phyloP scores from a whole-genome alignment of 352 stramenopile genomes.

The Pythium folliculosum region DNA sequence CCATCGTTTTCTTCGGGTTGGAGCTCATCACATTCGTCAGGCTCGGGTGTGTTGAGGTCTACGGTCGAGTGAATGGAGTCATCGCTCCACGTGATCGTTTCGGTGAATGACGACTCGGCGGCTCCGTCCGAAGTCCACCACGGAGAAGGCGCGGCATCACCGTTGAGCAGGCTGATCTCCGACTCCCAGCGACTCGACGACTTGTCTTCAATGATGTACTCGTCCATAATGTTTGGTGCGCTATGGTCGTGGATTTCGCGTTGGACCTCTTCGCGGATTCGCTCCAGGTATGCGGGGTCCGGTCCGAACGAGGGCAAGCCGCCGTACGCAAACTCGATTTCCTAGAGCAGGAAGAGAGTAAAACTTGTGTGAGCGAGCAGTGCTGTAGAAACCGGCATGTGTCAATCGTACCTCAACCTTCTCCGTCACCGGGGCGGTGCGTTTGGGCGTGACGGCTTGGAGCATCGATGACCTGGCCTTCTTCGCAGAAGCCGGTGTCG shows the following conservation, averaged over 20 bases:
- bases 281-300: constrained; percentile 42
- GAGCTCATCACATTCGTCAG: constrained; percentile 14
- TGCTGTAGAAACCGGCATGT: not conserved
- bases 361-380: not conserved
- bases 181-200: constrained; percentile 20
- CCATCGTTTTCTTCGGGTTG: constrained; percentile 26
- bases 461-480: constrained; percentile 18
- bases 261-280: constrained; percentile 56
- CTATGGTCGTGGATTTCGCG: constrained; percentile 49
- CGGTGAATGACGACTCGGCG: constrained; percentile 14
- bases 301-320: constrained; percentile 42
- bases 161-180: constrained; percentile 47
- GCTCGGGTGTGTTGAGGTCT: constrained; percentile 21
- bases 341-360: constrained; percentile 26
- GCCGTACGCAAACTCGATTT: constrained; percentile 76
- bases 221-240: constrained; percentile 53
- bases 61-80: constrained; percentile 28
- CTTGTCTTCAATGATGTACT: constrained; percentile 34
- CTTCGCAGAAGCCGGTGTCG: constrained; percentile 20
- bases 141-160: constrained; percentile 37
- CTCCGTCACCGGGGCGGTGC: constrained; percentile 18
- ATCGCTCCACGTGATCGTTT: constrained; percentile 28
- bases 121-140: constrained; percentile 48
- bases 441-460: constrained; percentile 21
- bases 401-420: constrained; percentile 43